phyloP scores from a whole-genome alignment of 2,329 filamentous ascomycete species.

The Trichoderma sp. region DNA sequence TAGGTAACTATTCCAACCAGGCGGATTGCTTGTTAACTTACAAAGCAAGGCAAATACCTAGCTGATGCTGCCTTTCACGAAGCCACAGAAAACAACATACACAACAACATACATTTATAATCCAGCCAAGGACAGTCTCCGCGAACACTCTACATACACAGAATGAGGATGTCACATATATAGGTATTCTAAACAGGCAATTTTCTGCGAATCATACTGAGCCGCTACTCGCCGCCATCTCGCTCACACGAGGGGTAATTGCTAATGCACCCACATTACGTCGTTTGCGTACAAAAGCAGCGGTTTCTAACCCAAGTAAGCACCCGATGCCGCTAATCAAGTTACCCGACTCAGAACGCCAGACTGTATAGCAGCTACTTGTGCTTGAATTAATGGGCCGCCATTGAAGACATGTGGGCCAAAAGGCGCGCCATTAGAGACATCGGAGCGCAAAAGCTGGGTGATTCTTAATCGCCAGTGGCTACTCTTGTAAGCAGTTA shows the following conservation, averaged over 20 bases:
- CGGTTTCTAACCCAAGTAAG: slow-evolving; percentile 3
- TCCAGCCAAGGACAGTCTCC: no score
- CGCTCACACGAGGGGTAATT: not conserved
- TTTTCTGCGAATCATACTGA: not conserved
- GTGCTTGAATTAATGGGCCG: not conserved
- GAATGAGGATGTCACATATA: not conserved
- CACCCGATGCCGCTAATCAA: not conserved
- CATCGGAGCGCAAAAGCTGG: not conserved
- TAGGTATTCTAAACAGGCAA: not conserved
- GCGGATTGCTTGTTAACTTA: no score
- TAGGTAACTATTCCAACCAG: no score
- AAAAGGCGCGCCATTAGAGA: slow-evolving; percentile 11
- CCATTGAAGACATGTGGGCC: not conserved
- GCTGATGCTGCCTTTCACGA: no score
- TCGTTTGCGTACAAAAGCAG: not conserved
- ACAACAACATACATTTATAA: no score
- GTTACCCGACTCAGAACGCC: slow-evolving; percentile 3
- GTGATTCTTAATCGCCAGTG: not conserved
- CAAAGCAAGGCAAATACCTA: no score
- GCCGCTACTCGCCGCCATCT: no score
- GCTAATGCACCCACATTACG: not conserved
- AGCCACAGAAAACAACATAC: no score
- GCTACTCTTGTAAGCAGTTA: not conserved
- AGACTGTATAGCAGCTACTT: not conserved
- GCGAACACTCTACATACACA: no score